These are phyloP conservation scores for Microbotryomycetes sp. DNA, from an alignment of 1,284 basidiomycete genomes.

Conservation along the genomic window DNA sequence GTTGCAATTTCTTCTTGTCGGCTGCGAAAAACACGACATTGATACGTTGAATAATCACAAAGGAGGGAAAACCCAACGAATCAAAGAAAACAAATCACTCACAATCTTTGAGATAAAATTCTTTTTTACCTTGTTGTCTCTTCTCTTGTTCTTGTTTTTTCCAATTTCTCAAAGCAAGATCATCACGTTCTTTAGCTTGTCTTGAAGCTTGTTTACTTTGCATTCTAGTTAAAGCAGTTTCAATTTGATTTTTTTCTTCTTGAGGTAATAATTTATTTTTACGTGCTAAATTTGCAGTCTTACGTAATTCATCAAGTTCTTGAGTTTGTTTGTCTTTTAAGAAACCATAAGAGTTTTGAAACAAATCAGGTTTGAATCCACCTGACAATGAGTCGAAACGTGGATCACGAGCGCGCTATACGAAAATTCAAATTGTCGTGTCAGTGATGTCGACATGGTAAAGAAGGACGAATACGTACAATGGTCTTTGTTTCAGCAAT, in stretches of 20 bases:
- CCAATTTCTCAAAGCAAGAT: conserved; percentile 54
- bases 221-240: conserved; percentile 60
- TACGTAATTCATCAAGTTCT: conserved; percentile 60
- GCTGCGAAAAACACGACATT: conserved; percentile 21
- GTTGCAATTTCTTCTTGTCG: conserved; percentile 32
- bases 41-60: neutral
- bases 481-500: conserved; percentile 64
- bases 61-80: neutral
- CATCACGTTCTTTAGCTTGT: conserved; percentile 50
- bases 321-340: conserved; percentile 59
- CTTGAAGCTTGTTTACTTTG: conserved; percentile 56
- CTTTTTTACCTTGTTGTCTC: conserved; percentile 65
- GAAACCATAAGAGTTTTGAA: conserved; percentile 71
- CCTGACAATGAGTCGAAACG: conserved; percentile 73
- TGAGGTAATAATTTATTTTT: conserved; percentile 57
- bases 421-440: too few relatives aligned
- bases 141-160: conserved; percentile 67
- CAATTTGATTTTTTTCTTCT: conserved; percentile 67
- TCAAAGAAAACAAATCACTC: conserved; percentile 36
- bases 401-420: conserved; percentile 74
- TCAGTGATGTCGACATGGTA: neutral
- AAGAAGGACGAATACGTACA: conserved; percentile 47
- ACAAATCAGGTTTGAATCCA: conserved; percentile 61
- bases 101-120: conserved; percentile 85
- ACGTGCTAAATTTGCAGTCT: conserved; percentile 60